phyloP scores from a whole-genome alignment of 306 rosid genomes.

The Acacia crassicarpa region DNA sequence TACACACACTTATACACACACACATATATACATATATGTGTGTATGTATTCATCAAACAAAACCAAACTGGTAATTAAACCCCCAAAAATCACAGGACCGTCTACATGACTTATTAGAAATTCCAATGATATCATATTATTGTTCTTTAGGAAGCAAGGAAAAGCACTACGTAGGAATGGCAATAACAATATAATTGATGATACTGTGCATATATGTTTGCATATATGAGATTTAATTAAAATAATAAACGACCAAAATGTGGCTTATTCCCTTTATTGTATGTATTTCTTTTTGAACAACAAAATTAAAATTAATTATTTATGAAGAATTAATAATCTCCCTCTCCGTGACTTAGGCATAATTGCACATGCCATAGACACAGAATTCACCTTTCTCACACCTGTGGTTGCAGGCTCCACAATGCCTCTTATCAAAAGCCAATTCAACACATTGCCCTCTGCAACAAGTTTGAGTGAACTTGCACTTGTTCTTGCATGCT shows the following conservation, averaged over 20 bases:
- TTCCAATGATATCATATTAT: background rate
- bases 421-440: conserved; percentile 73
- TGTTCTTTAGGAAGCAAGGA: background rate
- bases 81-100: background rate
- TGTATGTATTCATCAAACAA: background rate
- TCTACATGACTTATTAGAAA: background rate
- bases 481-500: conserved; percentile 67
- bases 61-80: background rate
- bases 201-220: background rate
- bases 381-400: conserved; percentile 49
- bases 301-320: conserved; percentile 37
- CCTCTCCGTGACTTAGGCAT: conserved; percentile 41
- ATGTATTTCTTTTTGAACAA: conserved; percentile 18
- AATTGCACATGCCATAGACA: conserved; percentile 67
- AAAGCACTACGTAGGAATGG: background rate
- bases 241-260: background rate
- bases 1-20: background rate
- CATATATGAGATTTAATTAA: background rate
- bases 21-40: background rate
- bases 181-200: background rate
- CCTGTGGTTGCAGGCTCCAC: conserved; percentile 61
- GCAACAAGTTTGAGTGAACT: conserved; percentile 65
- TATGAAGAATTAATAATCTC: background rate
- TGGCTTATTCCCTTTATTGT: background rate
- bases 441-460: conserved; percentile 66